Base-by-base conservation (phyloP, 257 asterid genomes). In the Rubia yunnanensis region DNA sequence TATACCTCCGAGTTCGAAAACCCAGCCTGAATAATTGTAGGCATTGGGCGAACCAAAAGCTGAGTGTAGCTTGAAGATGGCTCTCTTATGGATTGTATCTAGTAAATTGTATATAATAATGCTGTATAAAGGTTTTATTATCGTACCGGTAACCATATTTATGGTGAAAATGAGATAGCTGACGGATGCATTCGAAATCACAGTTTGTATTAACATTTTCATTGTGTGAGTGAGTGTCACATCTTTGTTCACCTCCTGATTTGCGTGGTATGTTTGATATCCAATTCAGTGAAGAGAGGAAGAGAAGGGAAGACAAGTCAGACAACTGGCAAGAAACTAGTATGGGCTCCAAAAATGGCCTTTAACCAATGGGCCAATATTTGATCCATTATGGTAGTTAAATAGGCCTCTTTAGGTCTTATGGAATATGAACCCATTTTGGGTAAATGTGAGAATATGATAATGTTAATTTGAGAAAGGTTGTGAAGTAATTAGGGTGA, bases 21-120 rank as follows among this genome's bases (percentile, higher is more conserved):
- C 83, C 85, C 81, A 31, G 76, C 88, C 84, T 70, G 76, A 72
- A 77, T 74, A 67, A 79, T 81, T 74, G 73, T 50, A 57, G 85
- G 86, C 80, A 24, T 84, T 55, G 90, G 86, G 81, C 80, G 76
- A 71, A 57, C 71, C 50, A 69, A 77, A 76, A 75, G 52, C 53
- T 68, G 23, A 65, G 67, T 41, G 26, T 63, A 61, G 50, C 27
- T 48, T 52, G 34, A 54, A 63, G 72, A 72, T 76, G 58, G 68
- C 70, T 68, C 70, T 68, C 39, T 68, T 34, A 69, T 18, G 24
- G 57, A 71, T 64, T 80, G 82, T 79, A 77, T 24, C 32, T 57
- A 64, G 52, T 31, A 64, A 36, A 57, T 24, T 59, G 76, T 72
- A 57, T 64, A 64, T 71, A 46, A 10, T 9, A 11, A 18, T 59